phyloP scores from a whole-genome alignment of 2,329 filamentous ascomycete genomes.

The Trichophyton benhamiae region DNA sequence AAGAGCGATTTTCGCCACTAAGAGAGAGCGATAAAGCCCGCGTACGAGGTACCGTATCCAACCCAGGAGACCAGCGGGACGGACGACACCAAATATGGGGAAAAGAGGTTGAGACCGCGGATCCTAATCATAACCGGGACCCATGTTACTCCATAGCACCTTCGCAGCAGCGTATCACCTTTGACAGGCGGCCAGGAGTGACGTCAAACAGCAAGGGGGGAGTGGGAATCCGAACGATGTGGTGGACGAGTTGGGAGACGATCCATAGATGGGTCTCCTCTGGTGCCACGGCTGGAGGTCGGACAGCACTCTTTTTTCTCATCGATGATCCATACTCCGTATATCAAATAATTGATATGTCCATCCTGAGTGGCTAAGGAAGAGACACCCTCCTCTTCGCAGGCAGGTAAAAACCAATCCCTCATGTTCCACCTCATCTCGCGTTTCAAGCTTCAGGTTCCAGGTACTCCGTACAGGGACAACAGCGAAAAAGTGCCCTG shows the following conservation, averaged over 20 bases:
- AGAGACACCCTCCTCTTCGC: background rate
- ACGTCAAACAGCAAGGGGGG: background rate
- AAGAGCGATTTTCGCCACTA: background rate
- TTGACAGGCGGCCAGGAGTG: background rate
- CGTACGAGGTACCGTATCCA: background rate
- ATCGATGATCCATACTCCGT: background rate
- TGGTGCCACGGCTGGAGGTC: background rate
- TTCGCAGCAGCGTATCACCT: background rate
- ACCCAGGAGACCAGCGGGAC: background rate
- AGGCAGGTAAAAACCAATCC: too few relatives aligned
- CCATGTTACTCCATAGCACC: background rate
- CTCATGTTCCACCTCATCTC: background rate
- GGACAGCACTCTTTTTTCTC: background rate
- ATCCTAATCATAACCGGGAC: background rate
- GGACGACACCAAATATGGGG: background rate
- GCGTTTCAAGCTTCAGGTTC: background rate
- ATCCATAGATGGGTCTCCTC: too few relatives aligned
- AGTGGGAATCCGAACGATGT: background rate
- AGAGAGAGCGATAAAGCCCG: background rate
- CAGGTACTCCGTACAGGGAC: background rate
- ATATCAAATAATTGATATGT: background rate
- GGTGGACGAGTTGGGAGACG: background rate
- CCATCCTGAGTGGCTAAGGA: background rate
- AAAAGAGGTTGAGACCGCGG: background rate
- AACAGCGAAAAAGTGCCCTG: background rate